Evolutionary conservation across 2,329 filamentous ascomycete species (phyloP).

Genomic region (Coleophoma crateriformis): DNA sequence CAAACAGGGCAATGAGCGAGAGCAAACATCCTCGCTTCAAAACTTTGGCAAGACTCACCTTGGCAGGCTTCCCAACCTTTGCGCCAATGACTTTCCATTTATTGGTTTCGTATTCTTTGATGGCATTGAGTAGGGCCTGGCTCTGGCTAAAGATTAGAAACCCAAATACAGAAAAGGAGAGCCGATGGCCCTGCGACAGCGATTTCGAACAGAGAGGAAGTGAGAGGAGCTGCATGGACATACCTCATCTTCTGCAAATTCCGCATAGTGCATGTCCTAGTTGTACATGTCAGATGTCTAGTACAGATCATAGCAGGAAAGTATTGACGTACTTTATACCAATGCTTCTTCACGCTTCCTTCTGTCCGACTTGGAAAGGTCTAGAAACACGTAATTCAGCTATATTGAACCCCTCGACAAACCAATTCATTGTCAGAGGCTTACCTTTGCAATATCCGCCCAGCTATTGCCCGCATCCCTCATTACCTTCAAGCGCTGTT

Average conservation of each 20-base stretch:
- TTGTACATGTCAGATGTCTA: background rate
- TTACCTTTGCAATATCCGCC: conserved; percentile 96
- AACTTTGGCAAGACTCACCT: conserved; percentile 44
- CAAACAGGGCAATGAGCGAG: no score
- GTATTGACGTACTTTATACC: conserved; percentile 75
- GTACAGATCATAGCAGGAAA: background rate
- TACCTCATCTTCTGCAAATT: conserved; percentile 97
- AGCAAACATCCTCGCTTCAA: no score
- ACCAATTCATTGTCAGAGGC: conserved; percentile 12
- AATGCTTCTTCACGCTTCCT: conserved; percentile 98
- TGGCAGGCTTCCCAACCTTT: conserved; percentile 96
- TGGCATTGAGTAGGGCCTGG: conserved; percentile 74
- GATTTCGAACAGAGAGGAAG: background rate
- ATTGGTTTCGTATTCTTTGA: conserved; percentile 97
- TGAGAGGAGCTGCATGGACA: conserved; percentile 14
- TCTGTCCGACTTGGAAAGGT: conserved; percentile 91
- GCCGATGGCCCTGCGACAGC: no score
- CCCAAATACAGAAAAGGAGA: background rate
- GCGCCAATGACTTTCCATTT: conserved; percentile 98
- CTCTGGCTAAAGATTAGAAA: conserved; percentile 25
- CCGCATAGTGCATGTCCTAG: conserved; percentile 98
- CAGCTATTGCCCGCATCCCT: conserved; percentile 88
- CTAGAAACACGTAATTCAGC: conserved; percentile 35
- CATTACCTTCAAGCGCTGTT: conserved; percentile 89
- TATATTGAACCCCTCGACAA: conserved; percentile 2